Base-by-base conservation (phyloP, 805 yeast genomes). In the Kluyveromyces dobzhanskii region DNA sequence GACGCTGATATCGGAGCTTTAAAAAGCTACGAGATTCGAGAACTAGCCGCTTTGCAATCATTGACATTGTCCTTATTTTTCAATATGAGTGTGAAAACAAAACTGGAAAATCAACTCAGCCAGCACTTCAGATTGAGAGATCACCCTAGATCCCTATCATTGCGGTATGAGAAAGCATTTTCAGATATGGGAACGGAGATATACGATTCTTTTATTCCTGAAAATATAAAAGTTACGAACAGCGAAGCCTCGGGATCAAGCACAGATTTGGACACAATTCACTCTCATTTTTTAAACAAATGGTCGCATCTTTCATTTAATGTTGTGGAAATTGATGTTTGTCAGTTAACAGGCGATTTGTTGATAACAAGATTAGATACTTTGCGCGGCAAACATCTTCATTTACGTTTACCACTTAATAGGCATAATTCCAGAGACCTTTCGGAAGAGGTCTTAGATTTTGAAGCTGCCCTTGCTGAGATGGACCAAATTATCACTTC, bases 381-480 rank as follows among this genome's bases (percentile, higher is more conserved):
- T 2, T 43, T 49, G 43, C 39, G 49, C 38, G 36, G 50, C 0
- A 48, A 47, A 1, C 80, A 80, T 3, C 64, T 71, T 12, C 61
- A 71, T 35, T 38, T 82, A 12, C 67, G 80, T 37, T 53, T 87
- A 18, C 88, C 94, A 0, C 50, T 83, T 32, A 67, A 67, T 17
- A 62, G 85, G 35, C 72, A 66, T 39, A 50, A 60, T 19, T 56
- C 70, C 9, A 57, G 75, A 39, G 73, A 69, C 28, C 56, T 65
- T 4, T 72, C 70, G 39, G 70, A 66, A 32, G 59, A 51, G 5
- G 46, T 59, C 1, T 59, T 74, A 33, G 54, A 70, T 0, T 75
- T 75, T 45, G 46, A 53, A 0, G 71, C 69, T 32, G 77, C 77
- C 0, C 53, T 71, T 27, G 44, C 50, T 0, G 76, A 72, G 36